Evolutionary conservation across 768 basidiomycete species (phyloP), one percentile per base, ranked within the genome.

Genomic region (Auricularia sp.): DNA sequence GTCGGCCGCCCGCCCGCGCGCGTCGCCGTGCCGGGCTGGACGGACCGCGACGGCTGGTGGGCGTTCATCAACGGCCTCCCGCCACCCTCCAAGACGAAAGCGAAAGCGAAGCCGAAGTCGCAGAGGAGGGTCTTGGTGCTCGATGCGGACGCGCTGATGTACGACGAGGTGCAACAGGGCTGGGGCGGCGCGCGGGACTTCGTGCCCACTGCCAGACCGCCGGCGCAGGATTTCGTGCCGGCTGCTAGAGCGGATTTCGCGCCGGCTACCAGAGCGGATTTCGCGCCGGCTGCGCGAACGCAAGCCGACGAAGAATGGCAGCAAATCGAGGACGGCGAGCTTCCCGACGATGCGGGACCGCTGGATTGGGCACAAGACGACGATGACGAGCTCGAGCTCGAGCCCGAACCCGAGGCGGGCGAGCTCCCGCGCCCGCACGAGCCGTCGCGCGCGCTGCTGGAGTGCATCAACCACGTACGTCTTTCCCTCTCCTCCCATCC

Each of bases 1-100:
- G 78, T 83, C 54, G 75, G 77, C 67, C 71, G 62, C 66, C 75
- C 64, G 67, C 54, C 63, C 18, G 63, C 54, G 18, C 62, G 63
- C 44, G 63, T 64, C 18, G 21, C 42, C 21, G 36, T 68, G 7
- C 67, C 65, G 16, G 51, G 42, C 18, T 61, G 81, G 71, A 85
- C 82, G 70, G 85, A 89, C 65, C 80, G 91, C 64, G 87, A 90
- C 67, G 74, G 78, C 18, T 93, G 91, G 91, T 92, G 91, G 91
- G 80, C 81, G 16, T 93, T 86, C 68, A 74, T 93, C 8, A 51
- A 51, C 47, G 21, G 21, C 1, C 21, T 51, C 47, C 11, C 11
- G 6, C 47, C 47, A 0, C 47, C 47, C 11, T 18, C 47, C 21
- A 16, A 51, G 47, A 51, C 47, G 47, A 51, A 51, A 45, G 0